Evolutionary conservation across 768 basidiomycete species (phyloP).

Genomic region (Mycena belliarum): DNA sequence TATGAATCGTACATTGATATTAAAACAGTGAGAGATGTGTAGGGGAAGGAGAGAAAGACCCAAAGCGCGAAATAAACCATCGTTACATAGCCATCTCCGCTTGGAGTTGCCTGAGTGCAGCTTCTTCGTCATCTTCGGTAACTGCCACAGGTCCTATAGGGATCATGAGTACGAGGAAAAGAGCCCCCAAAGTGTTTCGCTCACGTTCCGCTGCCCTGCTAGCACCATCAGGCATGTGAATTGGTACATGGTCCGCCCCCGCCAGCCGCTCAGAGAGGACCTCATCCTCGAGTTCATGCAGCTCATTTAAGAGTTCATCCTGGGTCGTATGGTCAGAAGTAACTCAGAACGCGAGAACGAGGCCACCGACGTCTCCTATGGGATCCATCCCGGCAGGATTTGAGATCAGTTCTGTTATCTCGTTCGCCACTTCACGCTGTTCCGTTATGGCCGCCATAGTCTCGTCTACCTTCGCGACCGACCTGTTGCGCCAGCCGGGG

Average conservation of each 20-base stretch:
- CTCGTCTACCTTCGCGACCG: conserved; percentile 84
- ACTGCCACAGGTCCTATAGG: conserved; percentile 43
- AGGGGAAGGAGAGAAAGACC: conserved; percentile 22
- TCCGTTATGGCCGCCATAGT: conserved; percentile 88
- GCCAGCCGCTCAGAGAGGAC: conserved; percentile 81
- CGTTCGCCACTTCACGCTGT: conserved; percentile 89
- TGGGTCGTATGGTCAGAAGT: conserved; percentile 31
- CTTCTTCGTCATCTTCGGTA: conserved; percentile 87
- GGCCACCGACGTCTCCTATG: conserved; percentile 67
- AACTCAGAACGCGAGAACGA: conserved; percentile 1
- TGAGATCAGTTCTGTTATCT: conserved; percentile 88
- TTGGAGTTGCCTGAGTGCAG: conserved; percentile 85
- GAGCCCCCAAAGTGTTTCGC: conserved; percentile 25
- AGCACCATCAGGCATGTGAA: conserved; percentile 75
- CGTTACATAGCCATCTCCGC: conserved; percentile 81
- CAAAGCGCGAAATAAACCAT: conserved; percentile 17
- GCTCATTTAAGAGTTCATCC: conserved; percentile 77
- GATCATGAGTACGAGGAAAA: neutral
- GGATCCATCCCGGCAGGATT: conserved; percentile 60
- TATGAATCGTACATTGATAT: conserved; percentile 31
- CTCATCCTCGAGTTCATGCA: conserved; percentile 88
- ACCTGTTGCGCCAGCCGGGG: conserved; percentile 42
- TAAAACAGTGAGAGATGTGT: conserved; percentile 20
- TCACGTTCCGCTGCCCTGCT: conserved; percentile 45
- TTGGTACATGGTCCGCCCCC: conserved; percentile 87